These are phyloP conservation scores for Macrolepiota fuliginosa DNA, from an alignment of 768 basidiomycete genomes.

Conservation along the genomic window DNA sequence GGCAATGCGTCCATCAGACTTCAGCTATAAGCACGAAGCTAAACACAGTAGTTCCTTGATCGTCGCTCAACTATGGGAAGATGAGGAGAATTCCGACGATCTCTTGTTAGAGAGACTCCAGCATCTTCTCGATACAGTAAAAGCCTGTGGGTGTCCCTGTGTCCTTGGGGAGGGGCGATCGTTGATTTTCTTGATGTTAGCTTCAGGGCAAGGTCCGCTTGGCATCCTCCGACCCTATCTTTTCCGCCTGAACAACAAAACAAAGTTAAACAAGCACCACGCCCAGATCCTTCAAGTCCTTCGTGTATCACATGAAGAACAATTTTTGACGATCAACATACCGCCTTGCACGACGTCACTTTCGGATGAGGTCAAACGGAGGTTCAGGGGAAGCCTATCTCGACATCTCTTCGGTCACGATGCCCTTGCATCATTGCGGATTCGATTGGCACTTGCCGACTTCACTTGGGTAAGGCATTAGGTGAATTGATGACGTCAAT, in stretches of 20 bases:
- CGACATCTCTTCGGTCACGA: constrained; percentile 66
- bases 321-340: constrained; percentile 28
- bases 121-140: constrained; percentile 25
- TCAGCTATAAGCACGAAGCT: constrained; percentile 81
- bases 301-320: constrained; percentile 28
- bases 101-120: constrained; percentile 29
- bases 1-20: constrained; percentile 61
- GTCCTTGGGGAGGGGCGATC: not conserved
- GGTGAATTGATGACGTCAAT: not conserved
- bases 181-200: constrained; percentile 18
- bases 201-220: constrained; percentile 45
- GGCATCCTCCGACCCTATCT: constrained; percentile 50
- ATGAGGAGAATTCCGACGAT: constrained; percentile 26
- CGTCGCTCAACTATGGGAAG: constrained; percentile 55
- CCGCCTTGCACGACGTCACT: constrained; percentile 23
- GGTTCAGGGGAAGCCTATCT: constrained; percentile 50
- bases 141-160: constrained; percentile 27
- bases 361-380: constrained; percentile 35
- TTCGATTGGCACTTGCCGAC: constrained; percentile 54
- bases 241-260: constrained; percentile 25
- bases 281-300: constrained; percentile 46
- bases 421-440: constrained; percentile 46
- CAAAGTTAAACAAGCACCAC: constrained; percentile 34
- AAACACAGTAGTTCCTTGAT: constrained; percentile 54
- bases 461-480: constrained; percentile 39